Evolutionary conservation across 495 filamentous ascomycete genomes (phyloP).

Genomic region (Neurospora africana): DNA sequence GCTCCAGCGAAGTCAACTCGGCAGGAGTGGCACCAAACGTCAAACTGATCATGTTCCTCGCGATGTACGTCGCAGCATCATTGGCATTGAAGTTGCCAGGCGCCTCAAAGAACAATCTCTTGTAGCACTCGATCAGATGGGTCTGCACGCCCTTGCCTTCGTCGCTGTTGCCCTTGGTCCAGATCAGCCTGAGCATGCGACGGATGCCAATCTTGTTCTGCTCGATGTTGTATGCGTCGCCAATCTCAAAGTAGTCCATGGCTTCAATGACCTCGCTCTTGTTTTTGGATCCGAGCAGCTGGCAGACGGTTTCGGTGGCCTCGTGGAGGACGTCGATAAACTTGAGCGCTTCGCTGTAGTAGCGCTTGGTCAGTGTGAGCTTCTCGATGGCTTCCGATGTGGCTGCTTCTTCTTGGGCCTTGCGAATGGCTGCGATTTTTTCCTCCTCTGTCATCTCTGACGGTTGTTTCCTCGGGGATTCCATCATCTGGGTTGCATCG

Average conservation of each 20-base stretch:
- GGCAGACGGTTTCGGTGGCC: constrained; percentile 65
- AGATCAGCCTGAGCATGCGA: constrained; percentile 91
- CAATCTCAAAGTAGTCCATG: constrained; percentile 95
- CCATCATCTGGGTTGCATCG: constrained; percentile 72
- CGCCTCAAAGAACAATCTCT: constrained; percentile 87
- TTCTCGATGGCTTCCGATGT: constrained; percentile 72
- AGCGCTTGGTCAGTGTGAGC: constrained; percentile 76
- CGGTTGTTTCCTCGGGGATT: constrained; percentile 47
- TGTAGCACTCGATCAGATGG: constrained; percentile 96
- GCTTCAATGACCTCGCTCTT: constrained; percentile 97
- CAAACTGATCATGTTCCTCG: constrained; percentile 96
- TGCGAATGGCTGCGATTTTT: constrained; percentile 46
- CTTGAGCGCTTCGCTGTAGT: constrained; percentile 81
- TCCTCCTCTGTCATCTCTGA: constrained; percentile 49
- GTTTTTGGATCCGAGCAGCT: constrained; percentile 84
- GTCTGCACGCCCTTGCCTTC: constrained; percentile 97
- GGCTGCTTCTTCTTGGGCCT: constrained; percentile 58
- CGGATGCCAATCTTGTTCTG: constrained; percentile 83
- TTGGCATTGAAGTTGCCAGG: constrained; percentile 78
- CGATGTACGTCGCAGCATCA: constrained; percentile 91
- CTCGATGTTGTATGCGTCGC: constrained; percentile 91
- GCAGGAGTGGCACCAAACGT: constrained; percentile 92
- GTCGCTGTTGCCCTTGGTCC: constrained; percentile 98
- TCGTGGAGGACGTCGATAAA: constrained; percentile 92
- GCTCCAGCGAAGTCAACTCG: constrained; percentile 89